Base-by-base conservation (phyloP, 202 grass and related monocot genomes). In the Setaria italica region DNA sequence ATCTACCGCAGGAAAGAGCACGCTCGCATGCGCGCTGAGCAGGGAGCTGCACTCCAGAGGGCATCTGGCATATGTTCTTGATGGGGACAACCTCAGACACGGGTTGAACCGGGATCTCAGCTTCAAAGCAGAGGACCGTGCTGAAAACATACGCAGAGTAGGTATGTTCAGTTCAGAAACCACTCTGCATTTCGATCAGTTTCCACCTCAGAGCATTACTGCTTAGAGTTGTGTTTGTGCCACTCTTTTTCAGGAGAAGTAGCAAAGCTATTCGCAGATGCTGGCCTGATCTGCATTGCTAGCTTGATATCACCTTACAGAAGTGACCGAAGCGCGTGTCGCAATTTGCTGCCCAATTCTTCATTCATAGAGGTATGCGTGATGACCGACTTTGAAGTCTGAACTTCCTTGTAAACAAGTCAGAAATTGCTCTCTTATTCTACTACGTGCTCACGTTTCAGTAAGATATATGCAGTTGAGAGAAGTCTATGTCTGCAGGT, bases 101-200 rank as follows among this genome's bases (percentile, higher is more conserved):
- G 96, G 96, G 7, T 70, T 99, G 33, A 99, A 95, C 63, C 37
- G 82, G 17, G 96, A 99, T 70, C 93, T 99, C 60, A 85, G 89
- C 81, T 99, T 99, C 58, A 77, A 90, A 74, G 90, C 88, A 33
- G 85, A 92, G 81, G 96, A 95, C 32, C 91, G 91, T 49, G 91
- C 86, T 67, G 91, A 99, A 86, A 99, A 99, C 80, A 95, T 99
- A 81, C 93, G 91, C 46, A 88, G 96, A 92, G 86, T 99, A 76
- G 96, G 96, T 95, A 43, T 20, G 81, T 70, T 45, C 6, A n/a
- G 43, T 78, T 58, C 50, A 41, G 25, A 78, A 83, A 73, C 35
- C 2, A 72, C 0, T 33, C 19, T 32, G 25, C 14, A 39, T 47
- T 37, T 6, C 59, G 8, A 17, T 53, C 21, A 19, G 7, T 62